Percentiles rank a stretch among this genome's conserved stretches.
Evolutionary conservation across 495 filamentous ascomycete genomes (phyloP).

Genomic region (Polyplosphaeria fusca): DNA sequence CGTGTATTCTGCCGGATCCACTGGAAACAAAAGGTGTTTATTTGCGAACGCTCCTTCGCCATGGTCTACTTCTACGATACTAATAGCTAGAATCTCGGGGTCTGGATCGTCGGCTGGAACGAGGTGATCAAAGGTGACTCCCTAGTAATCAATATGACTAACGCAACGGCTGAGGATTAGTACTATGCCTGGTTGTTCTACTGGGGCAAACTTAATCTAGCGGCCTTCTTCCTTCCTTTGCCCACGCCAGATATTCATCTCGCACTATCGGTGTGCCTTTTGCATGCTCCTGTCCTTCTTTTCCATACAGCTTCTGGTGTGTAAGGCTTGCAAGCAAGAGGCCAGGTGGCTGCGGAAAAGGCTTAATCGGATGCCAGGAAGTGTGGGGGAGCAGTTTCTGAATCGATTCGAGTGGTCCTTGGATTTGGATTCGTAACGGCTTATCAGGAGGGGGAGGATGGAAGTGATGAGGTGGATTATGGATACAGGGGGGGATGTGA

Average conservation of each 20-base stretch:
- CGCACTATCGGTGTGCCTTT: conserved; percentile 16
- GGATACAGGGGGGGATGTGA: conserved; percentile 21
- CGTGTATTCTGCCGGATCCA: conserved; percentile 38
- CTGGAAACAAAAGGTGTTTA: conserved; percentile 33
- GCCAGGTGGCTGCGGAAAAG: conserved; percentile 19
- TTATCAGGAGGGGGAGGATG: conserved; percentile 19
- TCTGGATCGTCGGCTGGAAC: conserved; percentile 24
- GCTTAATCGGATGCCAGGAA: conserved; percentile 7
- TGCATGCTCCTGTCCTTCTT: conserved; percentile 8
- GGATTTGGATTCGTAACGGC: conserved; percentile 21
- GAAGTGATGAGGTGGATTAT: conserved; percentile 9
- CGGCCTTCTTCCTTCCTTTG: conserved; percentile 21
- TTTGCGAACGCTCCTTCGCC: conserved; percentile 37
- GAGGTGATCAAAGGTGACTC: conserved; percentile 24
- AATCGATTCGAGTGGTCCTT: conserved; percentile 25
- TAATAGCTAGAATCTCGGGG: conserved; percentile 22
- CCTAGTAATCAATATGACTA: conserved; percentile 25
- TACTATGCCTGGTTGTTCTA: background rate
- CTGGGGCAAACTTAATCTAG: conserved; percentile 10
- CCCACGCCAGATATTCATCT: conserved; percentile 22
- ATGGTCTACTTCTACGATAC: conserved; percentile 20
- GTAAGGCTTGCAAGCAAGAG: conserved; percentile 18
- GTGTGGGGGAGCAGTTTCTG: conserved; percentile 23
- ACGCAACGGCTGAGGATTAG: conserved; percentile 6
- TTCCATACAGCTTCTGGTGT: conserved; percentile 21